Evolutionary conservation across 1,284 basidiomycete species (phyloP).

Genomic region (Trichosporon coremiiforme): DNA sequence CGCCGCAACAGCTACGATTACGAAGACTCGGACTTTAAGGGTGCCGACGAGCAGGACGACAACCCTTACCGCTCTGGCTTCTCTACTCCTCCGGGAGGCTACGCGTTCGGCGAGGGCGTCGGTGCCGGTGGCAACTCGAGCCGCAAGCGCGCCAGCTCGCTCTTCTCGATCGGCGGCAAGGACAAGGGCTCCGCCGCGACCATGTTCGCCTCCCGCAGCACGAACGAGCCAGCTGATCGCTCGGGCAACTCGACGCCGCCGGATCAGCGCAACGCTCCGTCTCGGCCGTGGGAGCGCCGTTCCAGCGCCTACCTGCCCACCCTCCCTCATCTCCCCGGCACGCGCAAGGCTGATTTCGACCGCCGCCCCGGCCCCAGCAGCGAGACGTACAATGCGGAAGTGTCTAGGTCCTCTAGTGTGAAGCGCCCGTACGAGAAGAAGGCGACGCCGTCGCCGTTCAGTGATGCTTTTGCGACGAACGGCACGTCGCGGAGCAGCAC

Average conservation of each 20-base stretch:
- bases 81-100: constrained; percentile 19
- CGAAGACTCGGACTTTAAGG: constrained; percentile 10
- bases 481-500: constrained; percentile 11
- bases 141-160: constrained; percentile 33
- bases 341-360: constrained; percentile 21
- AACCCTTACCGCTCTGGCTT: not conserved
- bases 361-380: constrained; percentile 33
- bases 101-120: constrained; percentile 53
- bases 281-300: constrained; percentile 33
- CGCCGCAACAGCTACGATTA: constrained; percentile 27
- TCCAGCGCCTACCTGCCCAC: constrained; percentile 39
- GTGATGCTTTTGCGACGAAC: constrained; percentile 23
- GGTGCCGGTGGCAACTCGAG: constrained; percentile 35
- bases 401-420: not conserved
- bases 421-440: constrained; percentile 29
- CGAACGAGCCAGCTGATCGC: not conserved
- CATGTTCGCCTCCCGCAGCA: not conserved
- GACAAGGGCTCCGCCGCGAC: constrained; percentile 13
- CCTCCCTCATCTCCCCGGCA: constrained; percentile 18
- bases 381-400: constrained; percentile 49
- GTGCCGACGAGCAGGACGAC: not conserved
- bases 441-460: constrained; percentile 33
- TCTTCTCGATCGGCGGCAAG: constrained; percentile 29
- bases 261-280: constrained; percentile 22
- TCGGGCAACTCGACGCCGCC: constrained; percentile 11